phyloP scores from a whole-genome alignment of 768 basidiomycete species.

The Gloeostereum incarnatum region DNA sequence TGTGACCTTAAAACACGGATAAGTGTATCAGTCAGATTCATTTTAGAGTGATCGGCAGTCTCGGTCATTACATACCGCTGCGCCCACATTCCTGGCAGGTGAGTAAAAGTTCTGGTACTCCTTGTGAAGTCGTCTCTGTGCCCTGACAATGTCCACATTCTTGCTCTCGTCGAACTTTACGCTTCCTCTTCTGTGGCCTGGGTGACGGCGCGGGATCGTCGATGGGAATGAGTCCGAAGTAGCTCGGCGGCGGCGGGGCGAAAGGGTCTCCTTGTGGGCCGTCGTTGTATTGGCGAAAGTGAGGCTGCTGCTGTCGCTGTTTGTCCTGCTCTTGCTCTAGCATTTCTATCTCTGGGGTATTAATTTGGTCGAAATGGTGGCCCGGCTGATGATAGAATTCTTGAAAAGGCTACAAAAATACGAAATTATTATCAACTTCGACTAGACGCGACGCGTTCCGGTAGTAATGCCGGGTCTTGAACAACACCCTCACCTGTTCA shows the following conservation, averaged over 20 bases:
- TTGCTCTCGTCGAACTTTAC: slow-evolving; percentile 41
- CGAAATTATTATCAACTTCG: neutral
- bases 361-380: too few species aligned
- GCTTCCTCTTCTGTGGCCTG: slow-evolving; percentile 40
- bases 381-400: too few species aligned
- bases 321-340: neutral
- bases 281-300: slow-evolving; percentile 48
- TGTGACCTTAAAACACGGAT: slow-evolving; percentile 54
- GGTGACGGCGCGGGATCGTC: slow-evolving; percentile 27
- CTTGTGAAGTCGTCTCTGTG: slow-evolving; percentile 36
- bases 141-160: slow-evolving; percentile 79
- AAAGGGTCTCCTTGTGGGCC: slow-evolving; percentile 81
- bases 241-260: slow-evolving; percentile 62
- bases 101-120: slow-evolving; percentile 60
- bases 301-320: neutral
- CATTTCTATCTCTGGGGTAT: too few species aligned
- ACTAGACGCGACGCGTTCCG: slow-evolving; percentile 63
- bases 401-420: neutral
- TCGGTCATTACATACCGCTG: slow-evolving; percentile 45
- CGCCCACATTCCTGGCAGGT: slow-evolving; percentile 78
- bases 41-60: neutral
- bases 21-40: slow-evolving; percentile 4
- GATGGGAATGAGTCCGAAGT: slow-evolving; percentile 38
- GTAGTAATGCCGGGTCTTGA: slow-evolving; percentile 21
- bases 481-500: slow-evolving; percentile 27